Evolutionary conservation across 139 green algal species (phyloP).

Genomic region (Raphidocelis subcapitata): DNA sequence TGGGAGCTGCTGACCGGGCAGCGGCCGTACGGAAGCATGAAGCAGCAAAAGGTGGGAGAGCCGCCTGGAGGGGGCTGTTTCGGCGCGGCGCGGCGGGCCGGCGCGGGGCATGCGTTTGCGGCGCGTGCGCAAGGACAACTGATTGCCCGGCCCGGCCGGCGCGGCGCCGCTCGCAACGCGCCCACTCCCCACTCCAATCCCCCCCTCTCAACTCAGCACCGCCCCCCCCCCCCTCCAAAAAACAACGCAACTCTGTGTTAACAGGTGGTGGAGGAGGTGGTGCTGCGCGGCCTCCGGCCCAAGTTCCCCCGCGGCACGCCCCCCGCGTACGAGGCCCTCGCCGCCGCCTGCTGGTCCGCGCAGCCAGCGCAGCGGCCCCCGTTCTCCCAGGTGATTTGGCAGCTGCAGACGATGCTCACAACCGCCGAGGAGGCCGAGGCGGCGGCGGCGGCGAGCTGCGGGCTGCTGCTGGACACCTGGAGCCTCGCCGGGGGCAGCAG

Average conservation of each 20-base stretch:
- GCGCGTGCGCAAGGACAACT: neutral
- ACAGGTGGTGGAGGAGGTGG: constrained; percentile 39
- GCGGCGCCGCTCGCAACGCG: neutral
- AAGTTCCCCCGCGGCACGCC: constrained; percentile 46
- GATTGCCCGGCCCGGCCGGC: neutral
- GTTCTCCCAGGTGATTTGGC: constrained; percentile 39
- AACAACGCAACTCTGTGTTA: too few relatives aligned
- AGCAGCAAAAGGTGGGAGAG: constrained; percentile 56
- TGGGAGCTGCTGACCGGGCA: constrained; percentile 50
- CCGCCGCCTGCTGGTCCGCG: constrained; percentile 44
- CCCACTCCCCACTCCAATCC: neutral
- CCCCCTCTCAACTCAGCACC: too few relatives aligned
- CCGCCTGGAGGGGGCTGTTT: constrained; percentile 12
- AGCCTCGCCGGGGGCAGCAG: too few relatives aligned
- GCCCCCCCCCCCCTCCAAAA: too few relatives aligned
- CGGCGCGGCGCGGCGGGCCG: too few relatives aligned
- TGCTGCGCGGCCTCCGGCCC: constrained; percentile 56
- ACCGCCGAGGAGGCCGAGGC: too few relatives aligned
- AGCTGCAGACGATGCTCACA: constrained; percentile 22
- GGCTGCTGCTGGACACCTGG: too few relatives aligned
- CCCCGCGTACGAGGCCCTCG: constrained; percentile 37
- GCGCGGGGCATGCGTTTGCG: neutral
- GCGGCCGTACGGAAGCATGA: constrained; percentile 52
- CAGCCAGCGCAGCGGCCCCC: constrained; percentile 34
- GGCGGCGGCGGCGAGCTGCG: too few relatives aligned